phyloP scores from a whole-genome alignment of 1,139 yeast species.

The Protomyces inouyei region DNA sequence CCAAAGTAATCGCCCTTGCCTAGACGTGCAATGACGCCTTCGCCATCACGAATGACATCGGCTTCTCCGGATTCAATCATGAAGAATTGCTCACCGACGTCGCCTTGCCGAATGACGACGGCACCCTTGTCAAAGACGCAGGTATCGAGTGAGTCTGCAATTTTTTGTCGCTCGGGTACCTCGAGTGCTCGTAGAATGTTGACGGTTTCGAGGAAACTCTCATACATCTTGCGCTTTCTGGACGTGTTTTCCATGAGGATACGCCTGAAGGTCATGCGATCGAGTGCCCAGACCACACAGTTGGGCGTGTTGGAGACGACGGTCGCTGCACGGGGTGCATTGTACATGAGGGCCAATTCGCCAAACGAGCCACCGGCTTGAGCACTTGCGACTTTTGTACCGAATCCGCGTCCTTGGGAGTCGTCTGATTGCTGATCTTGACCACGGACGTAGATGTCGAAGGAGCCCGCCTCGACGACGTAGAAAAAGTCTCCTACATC shows the following conservation, averaged over 20 bases:
- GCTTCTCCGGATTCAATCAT: conserved; percentile 85
- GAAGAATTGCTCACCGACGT: conserved; percentile 84
- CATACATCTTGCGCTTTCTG: conserved; percentile 84
- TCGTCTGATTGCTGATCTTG: conserved; percentile 3
- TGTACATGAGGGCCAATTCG: conserved; percentile 94
- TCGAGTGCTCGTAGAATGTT: conserved; percentile 68
- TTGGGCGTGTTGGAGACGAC: conserved; percentile 58
- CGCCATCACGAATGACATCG: conserved; percentile 56
- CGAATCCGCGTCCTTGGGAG: conserved; percentile 36
- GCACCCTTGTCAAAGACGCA: conserved; percentile 68
- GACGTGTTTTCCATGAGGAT: conserved; percentile 86
- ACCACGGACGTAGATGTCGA: conserved; percentile 66
- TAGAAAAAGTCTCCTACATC: conserved; percentile 95
- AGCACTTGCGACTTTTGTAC: conserved; percentile 63
- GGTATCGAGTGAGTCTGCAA: conserved; percentile 90
- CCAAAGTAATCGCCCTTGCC: conserved; percentile 91
- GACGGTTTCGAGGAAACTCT: conserved; percentile 79
- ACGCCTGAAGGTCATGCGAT: conserved; percentile 86
- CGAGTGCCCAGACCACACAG: conserved; percentile 77
- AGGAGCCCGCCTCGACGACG: conserved; percentile 78
- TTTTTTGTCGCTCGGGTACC: conserved; percentile 79
- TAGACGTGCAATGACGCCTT: conserved; percentile 59
- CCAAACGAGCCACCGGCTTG: conserved; percentile 91
- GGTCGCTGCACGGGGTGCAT: conserved; percentile 96
- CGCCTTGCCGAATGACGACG: conserved; percentile 80